Evolutionary conservation across 1,284 basidiomycete species (phyloP).

Genomic region (Exobasidium cylindrosporum): DNA sequence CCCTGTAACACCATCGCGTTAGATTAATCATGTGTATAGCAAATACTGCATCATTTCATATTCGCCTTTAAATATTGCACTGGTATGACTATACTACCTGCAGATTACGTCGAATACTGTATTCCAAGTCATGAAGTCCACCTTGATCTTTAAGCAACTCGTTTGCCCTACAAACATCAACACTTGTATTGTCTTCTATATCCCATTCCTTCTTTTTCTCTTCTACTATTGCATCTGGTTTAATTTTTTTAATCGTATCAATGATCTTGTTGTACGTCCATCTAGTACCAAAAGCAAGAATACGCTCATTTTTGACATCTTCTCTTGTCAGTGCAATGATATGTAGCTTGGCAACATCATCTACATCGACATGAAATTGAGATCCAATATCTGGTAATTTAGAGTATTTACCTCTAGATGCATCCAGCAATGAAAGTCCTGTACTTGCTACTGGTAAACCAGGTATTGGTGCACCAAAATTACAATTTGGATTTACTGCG

Average conservation of each 20-base stretch:
- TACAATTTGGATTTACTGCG: not conserved
- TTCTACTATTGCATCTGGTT: not conserved
- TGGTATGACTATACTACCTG: too few species aligned
- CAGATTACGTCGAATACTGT: constrained; percentile 1
- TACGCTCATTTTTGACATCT: constrained; percentile 11
- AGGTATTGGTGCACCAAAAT: not conserved
- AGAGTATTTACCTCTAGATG: not conserved
- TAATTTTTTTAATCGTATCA: not conserved
- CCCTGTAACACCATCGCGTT: not conserved
- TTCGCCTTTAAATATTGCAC: not conserved
- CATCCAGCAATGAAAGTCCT: not conserved
- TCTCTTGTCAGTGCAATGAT: constrained; percentile 3
- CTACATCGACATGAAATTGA: not conserved
- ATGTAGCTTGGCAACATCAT: constrained; percentile 3
- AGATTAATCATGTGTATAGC: not conserved
- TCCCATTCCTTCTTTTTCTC: not conserved
- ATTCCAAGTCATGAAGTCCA: not conserved
- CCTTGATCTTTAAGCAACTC: not conserved
- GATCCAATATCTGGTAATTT: not conserved
- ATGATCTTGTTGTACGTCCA: not conserved
- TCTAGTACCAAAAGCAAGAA: not conserved
- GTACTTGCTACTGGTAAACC: not conserved
- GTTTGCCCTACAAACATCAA: not conserved
- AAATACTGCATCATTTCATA: not conserved
- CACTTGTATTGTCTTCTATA: not conserved